Percentiles rank a stretch among this genome's conserved stretches.
Conservation (phyloP, 2,329 filamentous ascomycete species). For the Diaporthe batatas region DNA sequence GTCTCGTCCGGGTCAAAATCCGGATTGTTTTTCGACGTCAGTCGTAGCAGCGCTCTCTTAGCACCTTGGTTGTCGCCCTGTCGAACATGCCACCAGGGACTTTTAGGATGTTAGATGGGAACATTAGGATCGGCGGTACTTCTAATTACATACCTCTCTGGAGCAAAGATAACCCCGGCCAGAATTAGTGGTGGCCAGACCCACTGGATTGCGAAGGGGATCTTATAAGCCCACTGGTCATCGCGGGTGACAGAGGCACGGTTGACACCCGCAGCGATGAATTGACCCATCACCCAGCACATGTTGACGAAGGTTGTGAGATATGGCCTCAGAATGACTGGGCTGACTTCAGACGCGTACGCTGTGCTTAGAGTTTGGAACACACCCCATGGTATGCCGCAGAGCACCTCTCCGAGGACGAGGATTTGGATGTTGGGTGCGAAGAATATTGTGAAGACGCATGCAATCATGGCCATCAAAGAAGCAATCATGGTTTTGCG, state of each 20-base stretch:
- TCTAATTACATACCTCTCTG: constrained; percentile 56
- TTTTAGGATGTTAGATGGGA: constrained; percentile 52
- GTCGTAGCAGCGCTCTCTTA: constrained; percentile 73
- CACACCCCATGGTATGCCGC: constrained; percentile 72
- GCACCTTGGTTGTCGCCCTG: constrained; percentile 74
- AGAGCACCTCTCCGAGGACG: constrained; percentile 72
- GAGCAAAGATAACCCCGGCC: constrained; percentile 75
- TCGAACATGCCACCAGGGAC: constrained; percentile 84
- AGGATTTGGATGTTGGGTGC: constrained; percentile 70
- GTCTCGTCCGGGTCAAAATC: constrained; percentile 87
- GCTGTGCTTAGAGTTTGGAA: constrained; percentile 71
- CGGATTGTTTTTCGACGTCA: constrained; percentile 74
- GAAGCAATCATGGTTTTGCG: constrained; percentile 75
- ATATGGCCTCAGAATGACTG: constrained; percentile 78
- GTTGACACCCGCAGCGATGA: constrained; percentile 79
- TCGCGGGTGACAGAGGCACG: constrained; percentile 73
- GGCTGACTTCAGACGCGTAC: constrained; percentile 80
- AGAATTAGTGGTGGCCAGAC: constrained; percentile 80
- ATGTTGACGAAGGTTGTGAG: constrained; percentile 82
- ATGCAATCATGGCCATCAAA: constrained; percentile 65
- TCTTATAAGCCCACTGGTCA: constrained; percentile 75
- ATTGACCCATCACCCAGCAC: constrained; percentile 81
- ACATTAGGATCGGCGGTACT: fast-evolving
- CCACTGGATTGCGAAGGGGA: constrained; percentile 82
- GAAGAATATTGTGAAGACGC: constrained; percentile 75